Evolutionary conservation across 495 filamentous ascomycete species (phyloP).

Genomic region (Margaritispora aquatica): DNA sequence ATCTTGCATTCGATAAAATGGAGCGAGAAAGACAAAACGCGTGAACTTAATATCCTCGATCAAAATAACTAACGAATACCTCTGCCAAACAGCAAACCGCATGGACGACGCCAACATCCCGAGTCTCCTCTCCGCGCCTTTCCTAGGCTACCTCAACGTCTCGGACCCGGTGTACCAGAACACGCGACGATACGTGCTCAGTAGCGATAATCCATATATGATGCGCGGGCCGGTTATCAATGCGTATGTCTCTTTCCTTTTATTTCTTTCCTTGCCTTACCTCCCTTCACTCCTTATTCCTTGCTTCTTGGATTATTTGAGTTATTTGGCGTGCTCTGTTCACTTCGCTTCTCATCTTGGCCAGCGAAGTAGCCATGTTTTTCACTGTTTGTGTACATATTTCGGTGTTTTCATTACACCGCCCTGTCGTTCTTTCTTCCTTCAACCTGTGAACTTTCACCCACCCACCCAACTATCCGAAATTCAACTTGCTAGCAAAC

Average conservation of each 20-base stretch:
- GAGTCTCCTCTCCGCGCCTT: conserved; percentile 47
- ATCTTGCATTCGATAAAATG: too few species aligned
- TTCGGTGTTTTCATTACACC: too few species aligned
- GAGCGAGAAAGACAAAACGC: background rate
- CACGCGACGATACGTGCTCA: conserved; percentile 48
- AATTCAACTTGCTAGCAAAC: too few species aligned
- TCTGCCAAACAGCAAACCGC: conserved; percentile 14
- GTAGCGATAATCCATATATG: conserved; percentile 51
- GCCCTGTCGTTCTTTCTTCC: background rate
- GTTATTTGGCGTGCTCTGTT: too few species aligned
- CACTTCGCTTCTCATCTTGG: too few species aligned
- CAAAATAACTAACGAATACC: background rate
- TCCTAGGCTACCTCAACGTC: conserved; percentile 45
- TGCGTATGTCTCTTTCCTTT: conserved; percentile 34
- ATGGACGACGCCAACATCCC: conserved; percentile 61
- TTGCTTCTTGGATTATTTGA: too few species aligned
- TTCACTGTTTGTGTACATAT: too few species aligned
- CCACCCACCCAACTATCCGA: too few species aligned
- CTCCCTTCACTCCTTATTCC: conserved; percentile 38
- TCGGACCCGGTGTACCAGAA: conserved; percentile 46
- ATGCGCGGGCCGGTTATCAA: conserved; percentile 50
- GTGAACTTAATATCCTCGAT: too few species aligned
- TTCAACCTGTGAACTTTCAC: background rate
- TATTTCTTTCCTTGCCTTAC: conserved; percentile 38
- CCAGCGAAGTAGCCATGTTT: too few species aligned